A percentile compares a stretch with the other conserved stretches of the same genome.
Conservation (phyloP, 257 asterid species). For the Haberlea rhodopensis region DNA sequence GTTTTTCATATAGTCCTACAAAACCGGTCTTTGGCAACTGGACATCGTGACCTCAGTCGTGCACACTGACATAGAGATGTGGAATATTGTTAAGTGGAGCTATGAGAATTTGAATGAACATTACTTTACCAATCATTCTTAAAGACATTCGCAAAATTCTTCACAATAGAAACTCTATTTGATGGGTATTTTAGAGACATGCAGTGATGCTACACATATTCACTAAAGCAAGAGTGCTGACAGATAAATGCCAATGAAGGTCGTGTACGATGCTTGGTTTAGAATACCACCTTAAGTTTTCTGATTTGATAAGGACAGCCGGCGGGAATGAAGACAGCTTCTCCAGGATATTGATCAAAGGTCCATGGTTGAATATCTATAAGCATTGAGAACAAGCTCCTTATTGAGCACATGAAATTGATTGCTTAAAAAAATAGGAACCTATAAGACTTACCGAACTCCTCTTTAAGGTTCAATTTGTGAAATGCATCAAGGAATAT, state of each 20-base stretch:
- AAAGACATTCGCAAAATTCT: background rate
- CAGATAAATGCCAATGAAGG: conserved; percentile 1
- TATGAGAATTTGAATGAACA: background rate
- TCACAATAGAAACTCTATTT: background rate
- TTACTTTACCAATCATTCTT: background rate
- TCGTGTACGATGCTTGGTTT: conserved; percentile 3
- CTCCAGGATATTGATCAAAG: conserved; percentile 76
- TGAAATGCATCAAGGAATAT: conserved; percentile 87
- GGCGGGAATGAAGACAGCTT: conserved; percentile 94
- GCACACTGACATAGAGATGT: background rate
- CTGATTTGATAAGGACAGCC: conserved; percentile 96
- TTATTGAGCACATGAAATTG: conserved; percentile 18
- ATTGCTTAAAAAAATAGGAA: conserved; percentile 12
- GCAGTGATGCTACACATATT: conserved; percentile 2
- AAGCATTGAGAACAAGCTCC: conserved; percentile 24
- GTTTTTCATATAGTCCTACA: conserved; percentile 9
- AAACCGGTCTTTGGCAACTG: conserved; percentile 1
- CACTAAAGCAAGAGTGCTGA: background rate
- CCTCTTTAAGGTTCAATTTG: conserved; percentile 88
- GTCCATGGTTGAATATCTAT: conserved; percentile 92
- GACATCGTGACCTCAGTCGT: background rate
- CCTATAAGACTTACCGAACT: conserved; percentile 61
- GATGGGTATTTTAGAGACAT: conserved; percentile 15
- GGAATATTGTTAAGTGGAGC: background rate
- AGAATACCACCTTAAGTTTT: conserved; percentile 60